Conservation (phyloP, 305 asterid genomes). For the Andrographis paniculata region DNA sequence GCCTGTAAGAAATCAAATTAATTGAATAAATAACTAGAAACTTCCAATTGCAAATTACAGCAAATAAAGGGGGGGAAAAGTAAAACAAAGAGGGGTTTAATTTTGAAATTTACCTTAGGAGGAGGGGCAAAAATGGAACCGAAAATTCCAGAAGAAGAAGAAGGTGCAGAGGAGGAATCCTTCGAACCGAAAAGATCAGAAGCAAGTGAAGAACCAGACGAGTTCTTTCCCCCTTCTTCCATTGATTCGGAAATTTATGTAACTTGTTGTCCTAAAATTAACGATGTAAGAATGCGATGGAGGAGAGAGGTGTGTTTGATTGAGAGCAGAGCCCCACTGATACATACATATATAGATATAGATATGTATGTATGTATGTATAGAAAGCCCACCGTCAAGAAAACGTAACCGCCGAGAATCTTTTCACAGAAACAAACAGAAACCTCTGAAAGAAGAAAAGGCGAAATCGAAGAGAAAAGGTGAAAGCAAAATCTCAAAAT, state of each 20-base stretch:
- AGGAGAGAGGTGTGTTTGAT: too few relatives aligned
- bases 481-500: neutral
- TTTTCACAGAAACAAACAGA: conserved; percentile 43
- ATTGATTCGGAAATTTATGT: too few relatives aligned
- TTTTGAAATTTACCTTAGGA: conserved; percentile 30
- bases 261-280: too few relatives aligned
- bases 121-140: conserved; percentile 65
- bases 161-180: conserved; percentile 30
- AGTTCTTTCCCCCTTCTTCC: conserved; percentile 60
- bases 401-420: conserved; percentile 47
- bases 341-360: too few relatives aligned
- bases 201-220: conserved; percentile 64
- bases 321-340: too few relatives aligned
- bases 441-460: conserved; percentile 28
- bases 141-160: conserved; percentile 54
- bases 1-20: too few relatives aligned
- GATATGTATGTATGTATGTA: conserved; percentile 33
- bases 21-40: too few relatives aligned
- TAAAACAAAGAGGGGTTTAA: too few relatives aligned
- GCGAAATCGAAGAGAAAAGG: conserved; percentile 24
- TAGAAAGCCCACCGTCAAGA: conserved; percentile 47
- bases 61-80: too few relatives aligned
- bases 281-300: too few relatives aligned
- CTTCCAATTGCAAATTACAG: too few relatives aligned
- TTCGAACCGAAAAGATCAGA: conserved; percentile 84